phyloP scores from a whole-genome alignment of 148 eudicot species.

The Salicornia ramosissima region DNA sequence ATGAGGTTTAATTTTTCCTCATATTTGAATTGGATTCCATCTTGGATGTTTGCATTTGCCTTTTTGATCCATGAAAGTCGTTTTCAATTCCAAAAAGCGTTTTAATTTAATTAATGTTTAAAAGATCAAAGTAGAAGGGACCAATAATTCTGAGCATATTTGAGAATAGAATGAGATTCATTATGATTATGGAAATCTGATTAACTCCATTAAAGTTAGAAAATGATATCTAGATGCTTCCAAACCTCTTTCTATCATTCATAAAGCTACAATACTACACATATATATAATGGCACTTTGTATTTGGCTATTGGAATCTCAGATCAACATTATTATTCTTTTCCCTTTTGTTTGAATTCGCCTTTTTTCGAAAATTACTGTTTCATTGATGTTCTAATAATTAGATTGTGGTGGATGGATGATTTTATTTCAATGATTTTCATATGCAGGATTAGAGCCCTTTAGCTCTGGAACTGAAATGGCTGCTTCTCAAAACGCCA shows the following conservation, averaged over 20 bases:
- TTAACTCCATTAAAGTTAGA: background rate
- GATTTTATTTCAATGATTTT: conserved; percentile 1
- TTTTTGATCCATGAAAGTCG: no score
- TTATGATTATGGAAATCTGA: conserved; percentile 19
- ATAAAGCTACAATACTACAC: conserved; percentile 4
- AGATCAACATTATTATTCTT: background rate
- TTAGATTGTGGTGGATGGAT: background rate
- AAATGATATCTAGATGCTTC: conserved; percentile 5
- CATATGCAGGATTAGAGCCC: conserved; percentile 28
- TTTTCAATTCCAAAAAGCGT: no score
- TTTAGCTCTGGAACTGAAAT: conserved; percentile 25
- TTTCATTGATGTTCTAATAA: background rate
- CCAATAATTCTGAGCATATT: no score
- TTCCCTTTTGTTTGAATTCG: background rate
- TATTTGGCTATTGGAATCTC: conserved; percentile 7
- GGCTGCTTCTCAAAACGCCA: conserved; percentile 26
- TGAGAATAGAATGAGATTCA: conserved; percentile 21
- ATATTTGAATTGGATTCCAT: no score
- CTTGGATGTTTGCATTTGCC: no score
- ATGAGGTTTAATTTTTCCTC: no score
- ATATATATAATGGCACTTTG: conserved; percentile 2
- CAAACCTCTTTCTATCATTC: conserved; percentile 13
- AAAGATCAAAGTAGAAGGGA: no score
- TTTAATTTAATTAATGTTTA: no score
- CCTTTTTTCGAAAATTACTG: background rate